Conservation (phyloP, 1,284 basidiomycete genomes). For the Cutaneotrichosporon cavernicola region DNA sequence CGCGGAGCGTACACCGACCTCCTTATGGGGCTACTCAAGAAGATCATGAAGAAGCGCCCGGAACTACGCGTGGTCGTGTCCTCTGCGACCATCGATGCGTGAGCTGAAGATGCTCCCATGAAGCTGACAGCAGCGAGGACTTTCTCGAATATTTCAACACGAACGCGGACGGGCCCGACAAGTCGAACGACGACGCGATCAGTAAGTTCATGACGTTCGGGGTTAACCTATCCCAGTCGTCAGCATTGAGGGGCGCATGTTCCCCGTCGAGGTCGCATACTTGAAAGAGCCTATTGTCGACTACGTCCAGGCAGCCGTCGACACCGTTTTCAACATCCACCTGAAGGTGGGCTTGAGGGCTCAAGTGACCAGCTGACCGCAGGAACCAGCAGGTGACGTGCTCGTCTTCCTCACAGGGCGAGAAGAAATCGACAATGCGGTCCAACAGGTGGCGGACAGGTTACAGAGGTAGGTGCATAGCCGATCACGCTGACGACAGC, state of each 20-base stretch:
- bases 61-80: conserved; percentile 87
- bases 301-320: conserved; percentile 78
- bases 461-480: conserved; percentile 63
- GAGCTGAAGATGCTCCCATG: conserved; percentile 14
- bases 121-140: conserved; percentile 55
- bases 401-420: conserved; percentile 93
- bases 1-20: conserved; percentile 91
- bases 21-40: conserved; percentile 86
- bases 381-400: conserved; percentile 75
- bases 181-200: conserved; percentile 51
- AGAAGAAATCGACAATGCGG: conserved; percentile 88
- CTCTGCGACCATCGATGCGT: conserved; percentile 91
- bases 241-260: conserved; percentile 88
- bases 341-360: conserved; percentile 60
- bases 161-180: conserved; percentile 51
- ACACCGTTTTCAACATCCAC: conserved; percentile 83
- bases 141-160: conserved; percentile 84
- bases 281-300: conserved; percentile 70
- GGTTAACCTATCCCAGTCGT: conserved; percentile 63
- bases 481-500: conserved; percentile 53
- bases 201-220: conserved; percentile 28
- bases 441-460: conserved; percentile 77
- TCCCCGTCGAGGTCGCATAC: conserved; percentile 81
- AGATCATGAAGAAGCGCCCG: conserved; percentile 87
- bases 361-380: conserved; percentile 47